Conservation (phyloP, 1,139 yeast genomes). For the Debaryomyces sp. region DNA sequence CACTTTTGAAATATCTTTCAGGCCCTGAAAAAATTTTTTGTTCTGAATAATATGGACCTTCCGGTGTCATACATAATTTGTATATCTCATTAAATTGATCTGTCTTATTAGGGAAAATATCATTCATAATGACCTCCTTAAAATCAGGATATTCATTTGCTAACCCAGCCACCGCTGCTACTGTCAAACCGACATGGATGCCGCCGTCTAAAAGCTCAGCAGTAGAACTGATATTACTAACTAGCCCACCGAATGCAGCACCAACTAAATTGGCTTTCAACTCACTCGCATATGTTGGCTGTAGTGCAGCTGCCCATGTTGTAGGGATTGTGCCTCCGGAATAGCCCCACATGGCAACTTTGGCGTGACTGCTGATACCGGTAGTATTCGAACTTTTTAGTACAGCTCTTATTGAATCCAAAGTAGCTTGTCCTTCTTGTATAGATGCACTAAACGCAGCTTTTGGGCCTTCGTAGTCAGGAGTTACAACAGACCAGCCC, state of each 20-base stretch:
- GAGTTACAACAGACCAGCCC: conserved; percentile 37
- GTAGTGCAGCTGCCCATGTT: conserved; percentile 40
- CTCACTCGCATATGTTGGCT: conserved; percentile 36
- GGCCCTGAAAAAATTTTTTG: conserved; percentile 19
- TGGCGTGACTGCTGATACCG: conserved; percentile 30
- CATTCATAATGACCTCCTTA: conserved; percentile 1
- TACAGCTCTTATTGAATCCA: conserved; percentile 35
- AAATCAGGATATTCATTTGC: conserved; percentile 29
- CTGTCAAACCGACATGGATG: conserved; percentile 28
- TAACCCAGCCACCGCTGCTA: conserved; percentile 29
- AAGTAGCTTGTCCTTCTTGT: conserved; percentile 33
- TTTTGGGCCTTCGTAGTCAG: conserved; percentile 37
- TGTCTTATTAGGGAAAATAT: conserved; percentile 5
- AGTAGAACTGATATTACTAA: conserved; percentile 25
- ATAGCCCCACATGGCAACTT: conserved; percentile 38
- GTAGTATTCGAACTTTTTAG: conserved; percentile 27
- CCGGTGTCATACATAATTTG: conserved; percentile 18
- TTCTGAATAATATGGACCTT: conserved; percentile 15
- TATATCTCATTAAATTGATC: conserved; percentile 14
- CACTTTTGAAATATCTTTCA: conserved; percentile 16
- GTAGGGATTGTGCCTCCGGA: conserved; percentile 45
- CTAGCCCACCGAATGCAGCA: conserved; percentile 35
- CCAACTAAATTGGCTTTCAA: conserved; percentile 26
- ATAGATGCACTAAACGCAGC: conserved; percentile 34
- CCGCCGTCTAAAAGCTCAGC: conserved; percentile 25